phyloP scores from a whole-genome alignment of 2,329 filamentous ascomycete genomes.

The Talaromyces funiculosus region DNA sequence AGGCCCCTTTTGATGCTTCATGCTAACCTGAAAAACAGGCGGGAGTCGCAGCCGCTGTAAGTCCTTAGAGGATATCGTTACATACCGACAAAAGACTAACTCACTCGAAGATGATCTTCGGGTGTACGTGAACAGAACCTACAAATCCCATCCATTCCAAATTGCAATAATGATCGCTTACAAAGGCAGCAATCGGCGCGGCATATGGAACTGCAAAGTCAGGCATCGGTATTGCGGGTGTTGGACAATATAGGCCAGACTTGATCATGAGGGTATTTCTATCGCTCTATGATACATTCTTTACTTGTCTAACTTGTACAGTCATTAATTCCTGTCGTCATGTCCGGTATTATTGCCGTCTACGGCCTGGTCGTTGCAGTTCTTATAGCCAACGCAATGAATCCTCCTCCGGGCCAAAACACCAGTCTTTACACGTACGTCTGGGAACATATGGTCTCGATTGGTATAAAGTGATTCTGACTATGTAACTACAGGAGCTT shows the following conservation, averaged over 20 bases:
- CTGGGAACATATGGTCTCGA: background rate
- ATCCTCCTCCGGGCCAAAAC: constrained; percentile 59
- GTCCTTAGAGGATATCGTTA: constrained; percentile 18
- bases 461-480: constrained; percentile 12
- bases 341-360: constrained; percentile 98
- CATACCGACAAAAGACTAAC: constrained; percentile 21
- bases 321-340: constrained; percentile 58
- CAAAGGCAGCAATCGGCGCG: constrained; percentile 53
- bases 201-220: constrained; percentile 65
- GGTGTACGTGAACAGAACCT: constrained; percentile 37
- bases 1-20: background rate
- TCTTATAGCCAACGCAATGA: constrained; percentile 85
- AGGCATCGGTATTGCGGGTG: constrained; percentile 62
- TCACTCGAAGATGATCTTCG: constrained; percentile 45
- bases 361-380: constrained; percentile 97
- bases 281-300: background rate
- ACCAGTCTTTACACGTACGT: constrained; percentile 81
- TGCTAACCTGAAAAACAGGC: constrained; percentile 29
- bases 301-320: constrained; percentile 18
- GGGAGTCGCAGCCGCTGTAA: constrained; percentile 46
- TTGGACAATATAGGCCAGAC: constrained; percentile 61
- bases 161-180: constrained; percentile 19
- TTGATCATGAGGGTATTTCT: constrained; percentile 59
- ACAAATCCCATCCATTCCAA: constrained; percentile 4
- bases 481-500: constrained; percentile 58